Percentiles rank a stretch among this genome's conserved stretches.
Evolutionary conservation across 2,329 filamentous ascomycete species (phyloP).

Genomic region (Fusarium decemcellulare): DNA sequence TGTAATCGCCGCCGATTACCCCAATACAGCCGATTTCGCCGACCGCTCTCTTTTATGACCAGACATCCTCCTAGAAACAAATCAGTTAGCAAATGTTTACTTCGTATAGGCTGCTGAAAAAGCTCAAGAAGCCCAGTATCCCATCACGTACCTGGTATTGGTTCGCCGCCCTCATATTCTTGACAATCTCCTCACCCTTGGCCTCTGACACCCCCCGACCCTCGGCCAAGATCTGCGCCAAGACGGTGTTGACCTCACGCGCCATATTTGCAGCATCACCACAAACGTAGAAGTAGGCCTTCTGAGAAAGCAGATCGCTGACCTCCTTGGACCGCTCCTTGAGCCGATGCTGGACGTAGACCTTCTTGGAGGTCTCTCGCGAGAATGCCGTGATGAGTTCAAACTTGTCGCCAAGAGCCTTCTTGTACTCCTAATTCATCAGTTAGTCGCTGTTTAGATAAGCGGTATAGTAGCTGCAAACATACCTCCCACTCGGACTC

Average conservation of each 20-base stretch:
- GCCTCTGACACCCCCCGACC: slow-evolving; percentile 85
- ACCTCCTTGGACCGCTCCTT: slow-evolving; percentile 87
- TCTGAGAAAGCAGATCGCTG: slow-evolving; percentile 86
- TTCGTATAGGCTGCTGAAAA: background rate
- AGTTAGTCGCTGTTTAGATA: slow-evolving; percentile 31
- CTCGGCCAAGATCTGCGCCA: slow-evolving; percentile 88
- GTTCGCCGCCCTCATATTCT: slow-evolving; percentile 94
- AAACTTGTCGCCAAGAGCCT: slow-evolving; percentile 88
- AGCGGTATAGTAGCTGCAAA: slow-evolving; percentile 21
- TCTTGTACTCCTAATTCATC: slow-evolving; percentile 79
- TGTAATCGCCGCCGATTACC: slow-evolving; percentile 41
- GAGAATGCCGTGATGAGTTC: slow-evolving; percentile 95
- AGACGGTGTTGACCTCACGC: slow-evolving; percentile 89
- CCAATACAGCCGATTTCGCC: slow-evolving; percentile 27
- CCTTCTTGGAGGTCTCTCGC: slow-evolving; percentile 87
- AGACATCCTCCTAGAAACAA: slow-evolving; percentile 75
- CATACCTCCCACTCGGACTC: slow-evolving; percentile 92
- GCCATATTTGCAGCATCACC: slow-evolving; percentile 99
- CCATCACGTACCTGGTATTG: slow-evolving; percentile 85
- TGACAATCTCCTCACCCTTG: slow-evolving; percentile 96
- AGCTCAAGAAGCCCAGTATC: slow-evolving; percentile 7
- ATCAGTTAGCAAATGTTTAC: slow-evolving; percentile 31
- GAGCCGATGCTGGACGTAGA: slow-evolving; percentile 96
- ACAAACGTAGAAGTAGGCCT: slow-evolving; percentile 98
- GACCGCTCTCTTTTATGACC: slow-evolving; percentile 66